These are phyloP conservation scores for Jackrogersella multiformis DNA, from an alignment of 495 filamentous ascomycete genomes.

Conservation along the genomic window DNA sequence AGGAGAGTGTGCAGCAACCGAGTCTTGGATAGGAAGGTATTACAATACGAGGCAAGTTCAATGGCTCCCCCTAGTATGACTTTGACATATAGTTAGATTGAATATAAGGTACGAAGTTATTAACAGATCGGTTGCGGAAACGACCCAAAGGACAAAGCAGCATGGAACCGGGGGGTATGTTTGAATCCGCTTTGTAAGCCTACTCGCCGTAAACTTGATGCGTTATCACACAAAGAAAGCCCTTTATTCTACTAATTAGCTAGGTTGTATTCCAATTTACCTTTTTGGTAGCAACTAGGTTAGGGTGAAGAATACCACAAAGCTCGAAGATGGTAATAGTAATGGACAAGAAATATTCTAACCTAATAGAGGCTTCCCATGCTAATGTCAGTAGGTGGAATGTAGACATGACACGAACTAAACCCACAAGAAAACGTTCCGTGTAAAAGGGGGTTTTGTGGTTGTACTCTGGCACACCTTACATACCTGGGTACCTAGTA, in stretches of 20 bases:
- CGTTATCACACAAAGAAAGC: not conserved
- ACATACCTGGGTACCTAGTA: too few species aligned
- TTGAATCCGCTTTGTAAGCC: not conserved
- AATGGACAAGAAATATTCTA: not conserved
- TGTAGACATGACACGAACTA: too few species aligned
- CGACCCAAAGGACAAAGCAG: not conserved
- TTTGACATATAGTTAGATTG: too few species aligned
- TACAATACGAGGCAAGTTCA: too few species aligned
- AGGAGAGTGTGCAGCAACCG: too few species aligned
- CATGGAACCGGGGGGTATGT: not conserved
- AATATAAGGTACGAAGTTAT: not conserved
- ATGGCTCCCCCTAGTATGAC: too few species aligned
- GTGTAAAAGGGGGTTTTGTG: not conserved
- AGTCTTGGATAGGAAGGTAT: too few species aligned
- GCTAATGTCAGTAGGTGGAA: too few species aligned
- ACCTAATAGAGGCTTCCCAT: too few species aligned
- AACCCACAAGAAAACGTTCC: too few species aligned
- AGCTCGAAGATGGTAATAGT: not conserved
- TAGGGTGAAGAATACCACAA: not conserved
- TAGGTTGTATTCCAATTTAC: not conserved
- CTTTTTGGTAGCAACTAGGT: not conserved
- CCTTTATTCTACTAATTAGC: too few species aligned
- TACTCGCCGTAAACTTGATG: not conserved
- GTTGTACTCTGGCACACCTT: not conserved
- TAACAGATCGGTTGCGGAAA: conserved; percentile 3